phyloP scores from a whole-genome alignment of 441 rosid species.

The Raphanus hybrid region DNA sequence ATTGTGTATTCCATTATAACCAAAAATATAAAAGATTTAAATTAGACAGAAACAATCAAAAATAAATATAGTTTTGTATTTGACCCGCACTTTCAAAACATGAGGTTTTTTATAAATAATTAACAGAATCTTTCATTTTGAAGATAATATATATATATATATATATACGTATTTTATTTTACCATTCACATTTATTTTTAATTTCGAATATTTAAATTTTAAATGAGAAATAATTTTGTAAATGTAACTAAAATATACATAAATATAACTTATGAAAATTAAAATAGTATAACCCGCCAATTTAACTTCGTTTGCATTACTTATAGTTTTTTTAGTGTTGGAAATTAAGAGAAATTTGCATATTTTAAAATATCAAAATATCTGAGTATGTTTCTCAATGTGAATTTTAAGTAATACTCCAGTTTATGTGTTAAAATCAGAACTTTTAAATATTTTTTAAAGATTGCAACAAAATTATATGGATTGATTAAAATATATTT shows the following conservation, averaged over 20 bases:
- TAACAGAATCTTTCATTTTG: not conserved
- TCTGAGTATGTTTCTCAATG: not conserved
- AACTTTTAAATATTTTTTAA: too few relatives aligned
- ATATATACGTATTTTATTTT: not conserved
- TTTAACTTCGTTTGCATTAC: not conserved
- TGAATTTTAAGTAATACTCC: not conserved
- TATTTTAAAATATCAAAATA: too few relatives aligned
- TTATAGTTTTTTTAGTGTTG: not conserved
- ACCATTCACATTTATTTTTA: not conserved
- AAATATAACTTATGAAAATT: not conserved
- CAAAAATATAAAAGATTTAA: too few relatives aligned
- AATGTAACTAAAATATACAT: not conserved
- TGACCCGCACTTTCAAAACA: not conserved
- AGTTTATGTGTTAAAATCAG: not conserved
- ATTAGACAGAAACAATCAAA: too few relatives aligned
- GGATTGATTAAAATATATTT: not conserved
- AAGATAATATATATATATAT: not conserved
- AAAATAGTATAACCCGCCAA: not conserved
- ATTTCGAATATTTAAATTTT: not conserved
- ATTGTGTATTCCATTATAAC: too few relatives aligned
- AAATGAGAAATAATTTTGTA: not conserved
- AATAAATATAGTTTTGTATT: not conserved
- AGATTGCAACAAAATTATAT: not conserved
- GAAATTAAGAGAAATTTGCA: not conserved
- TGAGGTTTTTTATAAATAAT: not conserved